Base-by-base conservation (phyloP, 345 rosid species). In the Cardamine chenopodiifolia region DNA sequence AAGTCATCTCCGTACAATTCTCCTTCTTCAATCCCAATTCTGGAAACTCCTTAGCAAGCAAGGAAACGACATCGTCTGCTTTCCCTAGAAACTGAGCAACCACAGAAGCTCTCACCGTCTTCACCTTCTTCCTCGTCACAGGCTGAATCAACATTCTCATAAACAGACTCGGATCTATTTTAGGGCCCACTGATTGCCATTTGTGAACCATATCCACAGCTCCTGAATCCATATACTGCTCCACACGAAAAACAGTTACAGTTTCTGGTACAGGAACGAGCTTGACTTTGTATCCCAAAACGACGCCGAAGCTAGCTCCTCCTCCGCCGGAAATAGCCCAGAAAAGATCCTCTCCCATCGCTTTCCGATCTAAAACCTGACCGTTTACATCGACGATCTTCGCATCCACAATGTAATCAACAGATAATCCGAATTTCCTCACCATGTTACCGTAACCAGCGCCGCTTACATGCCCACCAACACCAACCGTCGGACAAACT, bases 111-210 rank as follows among this genome's bases (percentile, higher is more conserved):
- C 86, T 77, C 6, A 85, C 14, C 0, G 92, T 85, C 39, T 39
- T 75, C 50, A 59, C 69, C 32, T 75, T 73, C 0, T 79, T 83
- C 53, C 32, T 44, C 6, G 84, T 83, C 12, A 78, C 79, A 0
- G 88, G 90, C 49, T 88, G 91, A 52, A 90, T 22, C 20, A 86
- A 49, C 84, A 86, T 67, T 71, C 93, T 86, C 93, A 90, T 81
- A 65, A 84, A 88, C 19, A 90, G 75, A 72, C 70, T 74, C 14
- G 37, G 19, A 22, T 84, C 85, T 0, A 82, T 90, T 9, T 47
- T 61, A 0, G 96, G 89, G 18, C 88, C 91, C 7, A 86, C 82
- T 0, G 42, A 73, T 48, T 88, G 92, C 85, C 83, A 90, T 56
- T 73, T 68, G 32, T 62, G 54, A 53, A 73, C 79, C 15, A 87